These are phyloP conservation scores for Phytopythium vexans DNA, from an alignment of 352 stramenopile genomes.

Conservation along the genomic window DNA sequence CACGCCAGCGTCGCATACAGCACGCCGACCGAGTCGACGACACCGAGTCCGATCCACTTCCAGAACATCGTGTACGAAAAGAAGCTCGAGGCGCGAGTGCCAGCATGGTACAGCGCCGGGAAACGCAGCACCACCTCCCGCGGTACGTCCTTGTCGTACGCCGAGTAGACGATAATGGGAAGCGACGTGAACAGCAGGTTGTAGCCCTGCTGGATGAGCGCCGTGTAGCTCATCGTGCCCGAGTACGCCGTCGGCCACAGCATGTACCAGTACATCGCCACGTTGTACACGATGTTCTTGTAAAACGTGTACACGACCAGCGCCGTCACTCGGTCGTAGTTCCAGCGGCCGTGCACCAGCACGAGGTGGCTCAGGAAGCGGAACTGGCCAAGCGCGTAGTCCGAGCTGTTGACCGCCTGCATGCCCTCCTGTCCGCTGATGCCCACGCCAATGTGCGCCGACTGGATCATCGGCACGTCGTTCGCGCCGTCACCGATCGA, in stretches of 20 bases:
- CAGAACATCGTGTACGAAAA: constrained; percentile 85
- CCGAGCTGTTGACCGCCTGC: constrained; percentile 90
- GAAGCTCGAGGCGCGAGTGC: constrained; percentile 45
- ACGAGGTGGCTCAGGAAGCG: constrained; percentile 73
- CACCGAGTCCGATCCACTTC: constrained; percentile 76
- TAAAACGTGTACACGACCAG: constrained; percentile 91
- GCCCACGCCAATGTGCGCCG: constrained; percentile 85
- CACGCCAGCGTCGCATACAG: constrained; percentile 55
- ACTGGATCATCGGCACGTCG: constrained; percentile 91
- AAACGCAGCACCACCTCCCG: constrained; percentile 62
- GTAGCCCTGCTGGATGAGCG: constrained; percentile 88
- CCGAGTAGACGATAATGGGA: constrained; percentile 88
- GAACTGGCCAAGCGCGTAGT: constrained; percentile 85
- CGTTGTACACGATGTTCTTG: constrained; percentile 91
- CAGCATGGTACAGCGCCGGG: constrained; percentile 65
- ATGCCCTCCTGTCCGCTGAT: constrained; percentile 98
- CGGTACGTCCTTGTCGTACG: constrained; percentile 77
- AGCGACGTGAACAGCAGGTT: constrained; percentile 95
- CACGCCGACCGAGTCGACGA: constrained; percentile 78
- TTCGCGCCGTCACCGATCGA: constrained; percentile 91
- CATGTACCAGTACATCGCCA: constrained; percentile 90
- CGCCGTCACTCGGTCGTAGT: constrained; percentile 82
- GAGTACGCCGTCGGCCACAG: constrained; percentile 89
- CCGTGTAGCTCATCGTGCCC: constrained; percentile 84
- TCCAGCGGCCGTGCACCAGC: constrained; percentile 81